phyloP scores from a whole-genome alignment of 2,329 filamentous ascomycete genomes.

The Lomentospora prolificans region DNA sequence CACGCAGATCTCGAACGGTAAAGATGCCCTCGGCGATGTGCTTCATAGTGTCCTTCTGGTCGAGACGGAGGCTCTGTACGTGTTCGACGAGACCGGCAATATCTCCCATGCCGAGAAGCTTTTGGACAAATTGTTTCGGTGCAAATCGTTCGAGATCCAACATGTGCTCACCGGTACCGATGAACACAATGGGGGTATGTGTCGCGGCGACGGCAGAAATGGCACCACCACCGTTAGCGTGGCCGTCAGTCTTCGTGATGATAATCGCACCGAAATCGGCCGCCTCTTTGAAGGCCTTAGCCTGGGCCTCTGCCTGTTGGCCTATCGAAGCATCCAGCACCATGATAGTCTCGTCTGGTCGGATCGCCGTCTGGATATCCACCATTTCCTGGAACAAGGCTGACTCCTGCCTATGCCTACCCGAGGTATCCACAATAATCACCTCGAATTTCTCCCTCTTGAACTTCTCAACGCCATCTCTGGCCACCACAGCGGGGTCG shows the following conservation, averaged over 20 bases:
- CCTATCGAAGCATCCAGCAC: conserved; percentile 94
- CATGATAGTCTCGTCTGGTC: conserved; percentile 94
- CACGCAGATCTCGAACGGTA: conserved; percentile 84
- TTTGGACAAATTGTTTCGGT: conserved; percentile 86
- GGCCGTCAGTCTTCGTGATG: conserved; percentile 96
- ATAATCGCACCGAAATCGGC: conserved; percentile 97
- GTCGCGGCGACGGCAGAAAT: conserved; percentile 97
- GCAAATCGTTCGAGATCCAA: conserved; percentile 88
- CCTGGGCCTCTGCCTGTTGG: conserved; percentile 89
- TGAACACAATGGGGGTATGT: conserved; percentile 93
- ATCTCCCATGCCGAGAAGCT: conserved; percentile 93
- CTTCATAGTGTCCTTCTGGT: conserved; percentile 99
- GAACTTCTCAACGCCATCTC: conserved; percentile 97
- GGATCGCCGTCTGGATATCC: conserved; percentile 82
- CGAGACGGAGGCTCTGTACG: conserved; percentile 87
- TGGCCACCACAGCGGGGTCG: conserved; percentile 84
- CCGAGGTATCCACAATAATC: conserved; percentile 96
- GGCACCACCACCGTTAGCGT: conserved; percentile 89
- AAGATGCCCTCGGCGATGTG: conserved; percentile 96
- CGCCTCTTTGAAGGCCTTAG: conserved; percentile 92
- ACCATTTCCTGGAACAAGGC: conserved; percentile 97
- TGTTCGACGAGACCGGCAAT: conserved; percentile 93
- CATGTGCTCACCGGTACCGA: conserved; percentile 96
- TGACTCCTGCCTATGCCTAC: conserved; percentile 87
- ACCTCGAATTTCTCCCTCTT: conserved; percentile 98